Conservation (phyloP, 305 asterid genomes). For the Ilex paraguariensis region DNA sequence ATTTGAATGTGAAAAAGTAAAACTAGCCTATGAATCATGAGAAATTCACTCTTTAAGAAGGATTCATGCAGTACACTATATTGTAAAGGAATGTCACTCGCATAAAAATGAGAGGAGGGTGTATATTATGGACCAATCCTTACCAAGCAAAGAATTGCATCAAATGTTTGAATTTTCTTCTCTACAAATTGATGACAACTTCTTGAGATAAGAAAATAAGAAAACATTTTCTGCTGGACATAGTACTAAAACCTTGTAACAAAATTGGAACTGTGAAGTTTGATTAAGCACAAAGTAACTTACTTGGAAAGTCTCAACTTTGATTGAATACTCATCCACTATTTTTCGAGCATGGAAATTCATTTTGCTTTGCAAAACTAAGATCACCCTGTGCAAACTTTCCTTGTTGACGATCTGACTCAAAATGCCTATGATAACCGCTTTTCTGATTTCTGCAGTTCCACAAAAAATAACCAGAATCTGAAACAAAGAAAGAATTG, state of each 20-base stretch:
- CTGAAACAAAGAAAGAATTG: slow-evolving; percentile 14
- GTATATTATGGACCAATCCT: too few species aligned
- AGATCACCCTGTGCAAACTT: slow-evolving; percentile 36
- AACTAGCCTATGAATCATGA: too few species aligned
- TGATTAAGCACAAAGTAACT: slow-evolving; percentile 10
- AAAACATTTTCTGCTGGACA: not conserved
- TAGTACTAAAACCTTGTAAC: not conserved
- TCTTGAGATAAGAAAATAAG: too few species aligned
- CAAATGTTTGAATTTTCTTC: too few species aligned
- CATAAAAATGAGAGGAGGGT: too few species aligned
- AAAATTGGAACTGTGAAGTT: not conserved
- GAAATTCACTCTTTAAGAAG: too few species aligned
- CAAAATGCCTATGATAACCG: slow-evolving; percentile 22
- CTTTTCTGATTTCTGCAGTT: slow-evolving; percentile 24
- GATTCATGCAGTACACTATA: too few species aligned
- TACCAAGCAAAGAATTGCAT: too few species aligned
- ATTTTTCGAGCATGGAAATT: slow-evolving; percentile 38
- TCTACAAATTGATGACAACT: too few species aligned
- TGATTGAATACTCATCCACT: slow-evolving; percentile 31
- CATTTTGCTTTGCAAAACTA: slow-evolving; percentile 40
- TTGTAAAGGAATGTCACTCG: too few species aligned
- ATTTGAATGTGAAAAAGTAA: too few species aligned
- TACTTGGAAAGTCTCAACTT: slow-evolving; percentile 41
- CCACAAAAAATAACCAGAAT: slow-evolving; percentile 39
- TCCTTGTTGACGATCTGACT: slow-evolving; percentile 34